Evolutionary conservation across 495 filamentous ascomycete species (phyloP).

Genomic region (Elasticomyces elasticus): DNA sequence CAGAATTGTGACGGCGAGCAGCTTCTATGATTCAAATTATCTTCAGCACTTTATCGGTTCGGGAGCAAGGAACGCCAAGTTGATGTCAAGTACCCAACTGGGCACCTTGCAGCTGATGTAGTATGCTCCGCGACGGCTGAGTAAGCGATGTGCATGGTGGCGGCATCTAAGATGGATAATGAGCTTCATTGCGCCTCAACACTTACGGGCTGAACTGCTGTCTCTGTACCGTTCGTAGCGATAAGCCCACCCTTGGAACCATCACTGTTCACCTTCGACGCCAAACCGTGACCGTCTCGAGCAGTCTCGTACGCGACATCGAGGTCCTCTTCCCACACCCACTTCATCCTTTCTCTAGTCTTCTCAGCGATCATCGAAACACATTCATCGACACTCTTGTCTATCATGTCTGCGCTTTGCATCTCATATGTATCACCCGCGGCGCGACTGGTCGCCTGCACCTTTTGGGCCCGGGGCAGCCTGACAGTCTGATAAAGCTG

Average conservation of each 20-base stretch:
- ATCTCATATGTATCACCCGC: conserved; percentile 34
- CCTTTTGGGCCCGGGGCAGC: conserved; percentile 33
- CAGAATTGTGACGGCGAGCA: too few relatives aligned
- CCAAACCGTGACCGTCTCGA: conserved; percentile 5
- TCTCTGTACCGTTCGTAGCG: background rate
- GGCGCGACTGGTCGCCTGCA: conserved; percentile 31
- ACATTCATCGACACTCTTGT: conserved; percentile 20
- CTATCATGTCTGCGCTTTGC: conserved; percentile 27
- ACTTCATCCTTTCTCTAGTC: conserved; percentile 21
- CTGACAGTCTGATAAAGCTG: conserved; percentile 36
- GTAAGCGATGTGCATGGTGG: background rate
- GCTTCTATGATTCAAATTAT: too few relatives aligned
- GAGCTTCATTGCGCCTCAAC: conserved; percentile 1
- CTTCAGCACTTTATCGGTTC: too few relatives aligned
- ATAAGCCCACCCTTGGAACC: background rate
- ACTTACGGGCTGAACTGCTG: background rate
- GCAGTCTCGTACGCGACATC: conserved; percentile 14
- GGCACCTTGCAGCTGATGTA: too few relatives aligned
- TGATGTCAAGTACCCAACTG: too few relatives aligned
- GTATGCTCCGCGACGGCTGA: background rate
- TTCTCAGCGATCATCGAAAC: conserved; percentile 18
- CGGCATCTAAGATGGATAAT: background rate
- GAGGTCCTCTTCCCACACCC: conserved; percentile 21
- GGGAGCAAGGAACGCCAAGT: too few relatives aligned
- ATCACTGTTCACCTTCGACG: too few relatives aligned